Base-by-base conservation (phyloP, 1,284 basidiomycete species). In the Ustilago bromivora region DNA sequence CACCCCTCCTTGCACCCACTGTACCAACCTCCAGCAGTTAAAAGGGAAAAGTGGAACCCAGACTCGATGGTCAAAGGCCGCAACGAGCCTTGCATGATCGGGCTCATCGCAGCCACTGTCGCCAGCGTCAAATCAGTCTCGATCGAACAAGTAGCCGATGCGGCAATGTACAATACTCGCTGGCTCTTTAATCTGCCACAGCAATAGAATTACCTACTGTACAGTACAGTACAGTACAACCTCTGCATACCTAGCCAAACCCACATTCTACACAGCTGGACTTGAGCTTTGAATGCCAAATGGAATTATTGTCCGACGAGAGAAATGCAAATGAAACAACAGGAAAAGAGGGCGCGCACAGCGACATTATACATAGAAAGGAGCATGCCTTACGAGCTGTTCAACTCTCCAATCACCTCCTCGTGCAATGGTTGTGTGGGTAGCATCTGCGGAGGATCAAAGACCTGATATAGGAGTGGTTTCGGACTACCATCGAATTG, bases 51-150 rank as follows among this genome's bases (percentile, higher is more conserved):
- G 7, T 81, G 91, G 82, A 88, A 88, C 5, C 81, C 85, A 11
- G 92, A 91, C 1, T 89, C 89, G 77, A 88, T 91, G 1, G 91
- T 95, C 54, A 95, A 96, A 85, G 92, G 93, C 0, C 88, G 94
- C 19, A 94, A 93, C 81, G 95, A 96, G 83, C 93, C 94, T 1
- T 89, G 88, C 19, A 88, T 91, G 3, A 90, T 93, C 43, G 92
- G 92, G 3, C 89, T 90, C 13, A 91, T 96, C 13, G 94, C 93
- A 10, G 93, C 92, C 89, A 90, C 94, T 58, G 88, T 95, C 10
- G 89, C 92, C 57, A 86, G 87, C 66, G 83, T 94, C 41, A 89
- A 90, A 47, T 89, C 88, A 1, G 82, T 90, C 5, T 73, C 89
- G 0, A 87, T 93, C 35, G 90, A 92, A 70, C 88, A 90, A 59